A percentile compares a stretch with the other conserved stretches of the same genome.
Conservation (phyloP, 352 stramenopile genomes). For the Plasmopara viticola region DNA sequence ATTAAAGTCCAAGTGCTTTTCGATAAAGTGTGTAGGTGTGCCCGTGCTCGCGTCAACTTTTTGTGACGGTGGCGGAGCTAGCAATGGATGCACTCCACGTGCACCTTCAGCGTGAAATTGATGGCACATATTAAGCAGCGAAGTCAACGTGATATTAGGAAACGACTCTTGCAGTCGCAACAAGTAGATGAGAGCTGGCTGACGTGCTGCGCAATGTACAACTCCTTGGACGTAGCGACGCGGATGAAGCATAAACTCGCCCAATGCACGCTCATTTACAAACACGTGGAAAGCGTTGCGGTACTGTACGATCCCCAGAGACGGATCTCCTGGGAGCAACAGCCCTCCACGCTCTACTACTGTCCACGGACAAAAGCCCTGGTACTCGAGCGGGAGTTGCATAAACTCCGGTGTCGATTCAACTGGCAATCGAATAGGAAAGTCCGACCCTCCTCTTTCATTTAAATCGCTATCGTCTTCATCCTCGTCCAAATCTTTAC, state of each 20-base stretch:
- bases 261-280: slow-evolving; percentile 82
- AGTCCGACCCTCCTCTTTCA: slow-evolving; percentile 35
- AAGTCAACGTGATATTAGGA: slow-evolving; percentile 61
- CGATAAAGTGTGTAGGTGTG: slow-evolving; percentile 89
- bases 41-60: slow-evolving; percentile 85
- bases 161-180: slow-evolving; percentile 85
- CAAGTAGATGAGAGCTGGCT: slow-evolving; percentile 90
- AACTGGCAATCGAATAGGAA: slow-evolving; percentile 83
- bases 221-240: slow-evolving; percentile 70
- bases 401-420: slow-evolving; percentile 92
- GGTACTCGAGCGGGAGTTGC: slow-evolving; percentile 90
- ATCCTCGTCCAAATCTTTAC: slow-evolving; percentile 24
- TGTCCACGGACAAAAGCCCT: slow-evolving; percentile 92
- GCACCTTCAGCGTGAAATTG: slow-evolving; percentile 32
- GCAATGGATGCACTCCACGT: slow-evolving; percentile 47
- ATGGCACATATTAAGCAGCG: slow-evolving; percentile 61
- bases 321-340: slow-evolving; percentile 88
- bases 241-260: slow-evolving; percentile 87
- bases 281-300: slow-evolving; percentile 90
- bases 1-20: slow-evolving; percentile 87
- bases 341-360: slow-evolving; percentile 83
- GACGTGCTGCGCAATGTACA: slow-evolving; percentile 52
- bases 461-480: slow-evolving; percentile 31
- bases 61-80: slow-evolving; percentile 39
- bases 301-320: slow-evolving; percentile 88